Base-by-base conservation (phyloP, 768 basidiomycete species). In the Trametes cingulata region DNA sequence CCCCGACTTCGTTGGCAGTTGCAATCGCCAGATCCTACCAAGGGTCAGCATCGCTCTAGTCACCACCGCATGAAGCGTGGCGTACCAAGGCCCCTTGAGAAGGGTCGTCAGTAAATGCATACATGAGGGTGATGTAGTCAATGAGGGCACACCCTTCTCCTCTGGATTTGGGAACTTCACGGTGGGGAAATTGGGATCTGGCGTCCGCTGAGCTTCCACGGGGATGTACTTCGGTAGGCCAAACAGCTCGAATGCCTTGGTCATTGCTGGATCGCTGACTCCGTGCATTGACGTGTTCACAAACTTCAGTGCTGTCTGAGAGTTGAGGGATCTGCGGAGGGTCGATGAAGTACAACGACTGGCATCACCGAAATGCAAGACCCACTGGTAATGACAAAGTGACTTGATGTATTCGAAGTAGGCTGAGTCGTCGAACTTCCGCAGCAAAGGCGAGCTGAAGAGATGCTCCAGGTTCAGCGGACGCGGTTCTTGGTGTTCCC, bases 241-340 rank as follows among this genome's bases (percentile, higher is more conserved):
- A 58, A 84, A 85, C 3, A 73, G 61, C 39, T 77, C 73, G 60
- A 95, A 88, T 0, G 84, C 87, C 50, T 76, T 71, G 8, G 71
- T 73, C 40, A 85, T 78, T 65, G 88, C 88, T 5, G 77, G 72
- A 70, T 93, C 81, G 64, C 91, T 86, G 53, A 95, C 93, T 0
- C 93, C 93, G 66, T 95, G 93, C 89, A 95, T 87, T 0, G 93
- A 89, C 0, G 94, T 95, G 68, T 93, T 92, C 19, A 92, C 88
- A 65, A 95, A 91, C 65, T 78, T 82, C 61, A 87, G 58, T 5
- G 74, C 37, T 1, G 74, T 68, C 6, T 66, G 62, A 0, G 73
- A 63, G 62, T 83, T 85, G 13, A 67, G 36, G 0, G 65, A 43
- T 33, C 64, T 68, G 22, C 3, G 2, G n/a, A 17, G 29, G 3